A percentile compares a stretch with the other conserved stretches of the same genome.
phyloP scores from a whole-genome alignment of 164 flowering plant species.

The Umbellularia californica region DNA sequence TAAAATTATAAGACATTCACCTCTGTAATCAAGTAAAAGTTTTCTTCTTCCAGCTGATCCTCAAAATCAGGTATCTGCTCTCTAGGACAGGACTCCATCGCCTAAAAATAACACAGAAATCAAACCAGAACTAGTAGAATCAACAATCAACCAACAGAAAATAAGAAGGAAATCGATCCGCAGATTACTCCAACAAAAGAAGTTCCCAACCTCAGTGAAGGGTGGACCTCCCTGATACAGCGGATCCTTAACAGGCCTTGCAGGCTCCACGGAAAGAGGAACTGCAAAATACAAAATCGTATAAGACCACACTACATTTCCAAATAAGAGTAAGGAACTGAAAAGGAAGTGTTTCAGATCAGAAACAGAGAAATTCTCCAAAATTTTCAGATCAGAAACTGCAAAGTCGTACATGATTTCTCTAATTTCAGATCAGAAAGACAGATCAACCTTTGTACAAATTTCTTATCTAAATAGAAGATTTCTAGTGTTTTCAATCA shows the following conservation, averaged over 20 bases:
- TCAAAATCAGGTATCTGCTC: slow-evolving; percentile 40
- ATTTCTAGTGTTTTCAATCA: not conserved
- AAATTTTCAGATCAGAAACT: not conserved
- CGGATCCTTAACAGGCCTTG: slow-evolving; percentile 56
- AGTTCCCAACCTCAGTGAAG: slow-evolving; percentile 44
- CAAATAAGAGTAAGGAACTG: not conserved
- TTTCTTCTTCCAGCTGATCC: slow-evolving; percentile 65
- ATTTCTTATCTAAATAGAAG: too few species aligned
- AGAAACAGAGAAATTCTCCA: not conserved
- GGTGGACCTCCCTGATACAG: slow-evolving; percentile 52
- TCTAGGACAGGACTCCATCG: slow-evolving; percentile 83
- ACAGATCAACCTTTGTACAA: too few species aligned
- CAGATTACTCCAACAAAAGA: not conserved
- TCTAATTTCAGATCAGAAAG: too few species aligned
- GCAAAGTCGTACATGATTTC: not conserved
- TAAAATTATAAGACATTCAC: slow-evolving; percentile 27
- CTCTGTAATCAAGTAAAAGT: slow-evolving; percentile 82
- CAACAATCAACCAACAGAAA: not conserved
- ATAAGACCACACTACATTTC: not conserved
- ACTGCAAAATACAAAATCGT: slow-evolving; percentile 34
- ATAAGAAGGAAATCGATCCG: not conserved
- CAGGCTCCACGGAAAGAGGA: slow-evolving; percentile 53
- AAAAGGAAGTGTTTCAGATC: not conserved
- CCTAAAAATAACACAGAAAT: slow-evolving; percentile 36
- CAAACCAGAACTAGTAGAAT: not conserved